phyloP scores from a whole-genome alignment of 768 basidiomycete species.

The Xerocomellus chrysenteron region DNA sequence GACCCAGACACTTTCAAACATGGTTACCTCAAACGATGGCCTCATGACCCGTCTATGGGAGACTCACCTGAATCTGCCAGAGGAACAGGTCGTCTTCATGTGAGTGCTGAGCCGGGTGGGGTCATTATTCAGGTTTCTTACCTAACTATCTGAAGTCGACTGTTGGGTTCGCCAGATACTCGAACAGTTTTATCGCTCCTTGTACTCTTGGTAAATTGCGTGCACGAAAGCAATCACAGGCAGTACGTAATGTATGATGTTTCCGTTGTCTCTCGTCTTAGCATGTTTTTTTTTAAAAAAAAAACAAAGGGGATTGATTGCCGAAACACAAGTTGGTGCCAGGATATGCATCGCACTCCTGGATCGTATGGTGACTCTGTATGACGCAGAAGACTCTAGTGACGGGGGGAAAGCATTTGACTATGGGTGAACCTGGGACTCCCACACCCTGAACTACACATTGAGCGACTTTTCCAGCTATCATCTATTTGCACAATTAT shows the following conservation, averaged over 20 bases:
- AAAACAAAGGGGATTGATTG: slow-evolving; percentile 46
- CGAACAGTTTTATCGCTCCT: slow-evolving; percentile 60
- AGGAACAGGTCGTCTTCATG: slow-evolving; percentile 76
- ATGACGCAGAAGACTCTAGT: slow-evolving; percentile 64
- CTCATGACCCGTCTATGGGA: slow-evolving; percentile 62
- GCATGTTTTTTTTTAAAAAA: background rate
- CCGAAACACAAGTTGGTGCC: slow-evolving; percentile 52
- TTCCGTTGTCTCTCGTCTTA: slow-evolving; percentile 8
- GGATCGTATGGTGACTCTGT: slow-evolving; percentile 67
- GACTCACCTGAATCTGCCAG: slow-evolving; percentile 62
- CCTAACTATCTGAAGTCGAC: slow-evolving; percentile 41
- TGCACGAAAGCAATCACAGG: slow-evolving; percentile 54
- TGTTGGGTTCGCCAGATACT: slow-evolving; percentile 63
- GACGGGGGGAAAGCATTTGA: slow-evolving; percentile 72
- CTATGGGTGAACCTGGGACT: slow-evolving; percentile 53
- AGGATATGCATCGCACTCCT: slow-evolving; percentile 68
- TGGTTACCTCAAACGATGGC: slow-evolving; percentile 70
- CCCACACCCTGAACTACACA: slow-evolving; percentile 1
- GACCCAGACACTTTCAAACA: slow-evolving; percentile 79
- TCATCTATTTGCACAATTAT: slow-evolving; percentile 59
- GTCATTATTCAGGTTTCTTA: background rate
- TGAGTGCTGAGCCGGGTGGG: slow-evolving; percentile 37
- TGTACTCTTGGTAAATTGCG: slow-evolving; percentile 71
- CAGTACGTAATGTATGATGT: slow-evolving; percentile 44
- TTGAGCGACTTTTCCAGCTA: slow-evolving; percentile 45